phyloP scores from a whole-genome alignment of 148 eudicot genomes.

The Spergularia bocconei region DNA sequence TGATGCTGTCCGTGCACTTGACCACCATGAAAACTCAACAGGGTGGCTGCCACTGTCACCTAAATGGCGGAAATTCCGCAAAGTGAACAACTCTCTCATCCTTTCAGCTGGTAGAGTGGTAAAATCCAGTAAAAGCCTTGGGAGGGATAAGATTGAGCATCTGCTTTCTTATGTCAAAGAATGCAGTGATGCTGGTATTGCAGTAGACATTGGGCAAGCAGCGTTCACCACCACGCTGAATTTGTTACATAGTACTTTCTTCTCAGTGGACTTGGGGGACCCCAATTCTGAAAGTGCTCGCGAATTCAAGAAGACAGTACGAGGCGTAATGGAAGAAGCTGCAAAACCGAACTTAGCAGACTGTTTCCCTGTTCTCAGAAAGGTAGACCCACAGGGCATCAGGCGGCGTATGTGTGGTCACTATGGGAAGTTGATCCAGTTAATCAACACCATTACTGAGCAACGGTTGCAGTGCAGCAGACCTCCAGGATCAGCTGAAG shows the following conservation, averaged over 20 bases:
- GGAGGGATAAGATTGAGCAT: conserved; percentile 13
- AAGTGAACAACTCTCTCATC: conserved; percentile 11
- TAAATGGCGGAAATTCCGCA: conserved; percentile 4
- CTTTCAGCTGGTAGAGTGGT: conserved; percentile 11
- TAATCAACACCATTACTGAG: conserved; percentile 13
- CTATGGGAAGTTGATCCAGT: conserved; percentile 9
- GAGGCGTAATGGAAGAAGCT: conserved; percentile 16
- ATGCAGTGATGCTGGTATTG: background rate
- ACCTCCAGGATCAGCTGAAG: background rate
- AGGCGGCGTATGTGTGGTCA: conserved; percentile 20
- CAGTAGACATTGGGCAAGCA: conserved; percentile 22
- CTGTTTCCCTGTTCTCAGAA: conserved; percentile 14
- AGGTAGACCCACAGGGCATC: conserved; percentile 21
- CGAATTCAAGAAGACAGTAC: conserved; percentile 1
- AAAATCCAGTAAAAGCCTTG: background rate
- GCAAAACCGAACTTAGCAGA: conserved; percentile 22
- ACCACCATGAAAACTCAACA: conserved; percentile 1
- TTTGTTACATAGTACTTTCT: conserved; percentile 25
- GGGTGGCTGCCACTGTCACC: background rate
- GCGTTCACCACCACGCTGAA: conserved; percentile 18
- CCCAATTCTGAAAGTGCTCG: background rate
- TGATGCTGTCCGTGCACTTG: conserved; percentile 1
- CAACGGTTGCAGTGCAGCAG: conserved; percentile 18
- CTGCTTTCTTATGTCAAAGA: conserved; percentile 18
- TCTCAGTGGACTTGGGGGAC: conserved; percentile 24